Evolutionary conservation across 83 land plant genomes (phyloP).

Genomic region (Diphasiastrum complanatum): DNA sequence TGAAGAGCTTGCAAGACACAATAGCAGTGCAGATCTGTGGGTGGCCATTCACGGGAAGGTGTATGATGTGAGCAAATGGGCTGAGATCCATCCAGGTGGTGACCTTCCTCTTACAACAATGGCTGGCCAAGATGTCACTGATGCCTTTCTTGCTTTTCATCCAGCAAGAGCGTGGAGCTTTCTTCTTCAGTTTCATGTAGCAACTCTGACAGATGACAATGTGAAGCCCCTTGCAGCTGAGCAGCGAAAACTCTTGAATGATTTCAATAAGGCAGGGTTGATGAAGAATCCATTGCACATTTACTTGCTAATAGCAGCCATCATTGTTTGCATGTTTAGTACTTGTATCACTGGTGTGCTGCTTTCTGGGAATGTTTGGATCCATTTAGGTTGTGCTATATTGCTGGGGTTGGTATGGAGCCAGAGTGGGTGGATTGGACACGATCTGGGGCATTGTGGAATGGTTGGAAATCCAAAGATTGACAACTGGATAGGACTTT

Average conservation of each 20-base stretch:
- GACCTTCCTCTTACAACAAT: constrained; percentile 61
- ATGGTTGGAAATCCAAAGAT: constrained; percentile 32
- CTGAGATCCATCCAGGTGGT: constrained; percentile 73
- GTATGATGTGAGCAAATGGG: constrained; percentile 78
- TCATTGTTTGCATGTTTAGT: constrained; percentile 34
- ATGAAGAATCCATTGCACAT: constrained; percentile 46
- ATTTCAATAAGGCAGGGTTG: constrained; percentile 53
- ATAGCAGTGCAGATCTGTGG: constrained; percentile 37
- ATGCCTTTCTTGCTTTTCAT: constrained; percentile 67
- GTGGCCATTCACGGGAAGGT: constrained; percentile 82
- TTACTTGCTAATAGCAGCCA: constrained; percentile 19
- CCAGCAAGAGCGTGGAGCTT: constrained; percentile 55
- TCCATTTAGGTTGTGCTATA: constrained; percentile 45
- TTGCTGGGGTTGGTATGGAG: constrained; percentile 74
- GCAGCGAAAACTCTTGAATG: constrained; percentile 46
- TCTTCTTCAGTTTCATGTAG: constrained; percentile 47
- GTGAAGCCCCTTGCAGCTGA: constrained; percentile 62
- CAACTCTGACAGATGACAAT: constrained; percentile 38
- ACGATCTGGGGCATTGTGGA: constrained; percentile 79
- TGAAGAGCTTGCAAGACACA: constrained; percentile 41
- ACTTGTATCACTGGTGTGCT: constrained; percentile 52
- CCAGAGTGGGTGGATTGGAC: constrained; percentile 83
- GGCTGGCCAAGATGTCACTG: constrained; percentile 95
- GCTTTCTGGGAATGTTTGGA: constrained; percentile 27
- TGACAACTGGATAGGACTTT: constrained; percentile 43